Evolutionary conservation across 2,329 filamentous ascomycete species (phyloP).

Genomic region (Aspergillus quadrilineatus): DNA sequence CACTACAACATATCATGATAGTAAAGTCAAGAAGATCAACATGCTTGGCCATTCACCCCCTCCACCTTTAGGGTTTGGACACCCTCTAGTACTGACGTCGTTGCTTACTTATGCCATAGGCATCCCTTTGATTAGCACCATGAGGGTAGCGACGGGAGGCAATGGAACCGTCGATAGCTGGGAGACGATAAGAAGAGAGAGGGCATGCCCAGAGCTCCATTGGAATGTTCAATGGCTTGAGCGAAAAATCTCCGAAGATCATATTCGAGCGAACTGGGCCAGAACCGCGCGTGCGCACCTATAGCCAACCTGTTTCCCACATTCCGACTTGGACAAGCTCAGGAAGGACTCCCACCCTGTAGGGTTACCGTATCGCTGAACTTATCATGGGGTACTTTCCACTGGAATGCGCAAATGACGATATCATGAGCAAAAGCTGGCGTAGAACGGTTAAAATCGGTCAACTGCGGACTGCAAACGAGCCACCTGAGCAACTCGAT

Average conservation of each 20-base stretch:
- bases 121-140: background rate
- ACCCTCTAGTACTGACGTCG: background rate
- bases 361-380: background rate
- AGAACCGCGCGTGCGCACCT: background rate
- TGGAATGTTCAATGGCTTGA: slow-evolving; percentile 8
- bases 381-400: slow-evolving; percentile 1
- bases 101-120: background rate
- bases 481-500: background rate
- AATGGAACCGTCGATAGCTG: background rate
- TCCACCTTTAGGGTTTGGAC: background rate
- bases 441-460: slow-evolving; percentile 1
- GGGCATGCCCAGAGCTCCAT: slow-evolving; percentile 2
- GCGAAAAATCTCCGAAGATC: background rate
- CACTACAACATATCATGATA: slow-evolving; percentile 10
- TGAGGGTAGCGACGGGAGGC: background rate
- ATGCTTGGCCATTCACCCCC: slow-evolving; percentile 10
- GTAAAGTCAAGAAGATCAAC: slow-evolving; percentile 3
- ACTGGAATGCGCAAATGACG: slow-evolving; percentile 12
- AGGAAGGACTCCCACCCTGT: slow-evolving; percentile 2
- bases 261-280: background rate
- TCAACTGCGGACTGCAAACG: background rate
- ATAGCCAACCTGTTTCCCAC: slow-evolving; percentile 3
- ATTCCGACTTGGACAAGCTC: slow-evolving; percentile 2
- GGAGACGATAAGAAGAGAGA: background rate
- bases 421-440: background rate